Conservation (phyloP, 2,329 filamentous ascomycete species). For the Herpomyces periplanetae region DNA sequence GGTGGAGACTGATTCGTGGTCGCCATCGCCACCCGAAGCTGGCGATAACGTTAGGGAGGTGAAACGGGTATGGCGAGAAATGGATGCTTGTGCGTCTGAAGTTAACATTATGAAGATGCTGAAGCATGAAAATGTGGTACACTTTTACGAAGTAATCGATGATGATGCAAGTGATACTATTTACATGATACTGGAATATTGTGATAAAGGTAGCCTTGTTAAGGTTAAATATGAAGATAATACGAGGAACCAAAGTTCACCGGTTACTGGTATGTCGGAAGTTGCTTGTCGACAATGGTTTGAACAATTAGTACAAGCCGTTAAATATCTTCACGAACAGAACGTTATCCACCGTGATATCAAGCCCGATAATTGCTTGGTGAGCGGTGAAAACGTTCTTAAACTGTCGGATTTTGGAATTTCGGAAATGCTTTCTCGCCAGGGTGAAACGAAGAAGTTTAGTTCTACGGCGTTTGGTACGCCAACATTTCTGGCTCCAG, state of each 20-base stretch:
- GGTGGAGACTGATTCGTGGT: conserved; percentile 13
- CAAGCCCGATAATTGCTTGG: conserved; percentile 75
- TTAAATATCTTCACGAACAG: conserved; percentile 41
- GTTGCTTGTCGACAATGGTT: too few species aligned
- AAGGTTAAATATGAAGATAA: conserved; percentile 51
- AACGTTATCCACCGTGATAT: conserved; percentile 86
- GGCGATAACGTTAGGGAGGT: too few species aligned
- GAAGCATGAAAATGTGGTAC: conserved; percentile 70
- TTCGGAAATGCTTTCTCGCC: conserved; percentile 85
- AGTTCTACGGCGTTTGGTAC: conserved; percentile 88
- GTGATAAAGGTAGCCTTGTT: conserved; percentile 90
- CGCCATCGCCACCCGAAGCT: conserved; percentile 11
- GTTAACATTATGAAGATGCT: conserved; percentile 98
- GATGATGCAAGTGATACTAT: conserved; percentile 80
- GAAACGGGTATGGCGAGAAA: too few species aligned
- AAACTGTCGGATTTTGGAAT: conserved; percentile 98
- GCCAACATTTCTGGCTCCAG: conserved; percentile 69
- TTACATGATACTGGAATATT: conserved; percentile 98
- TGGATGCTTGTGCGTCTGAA: too few species aligned
- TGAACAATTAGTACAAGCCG: conserved; percentile 5
- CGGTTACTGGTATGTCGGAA: too few species aligned
- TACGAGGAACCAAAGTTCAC: conserved; percentile 49
- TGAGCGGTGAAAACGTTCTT: conserved; percentile 64
- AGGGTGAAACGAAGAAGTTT: conserved; percentile 46
- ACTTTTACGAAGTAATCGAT: conserved; percentile 67